Percentiles rank a stretch among this genome's conserved stretches.
Conservation (phyloP, 1,139 yeast species). For the Debaryomycetaceae sp. region DNA sequence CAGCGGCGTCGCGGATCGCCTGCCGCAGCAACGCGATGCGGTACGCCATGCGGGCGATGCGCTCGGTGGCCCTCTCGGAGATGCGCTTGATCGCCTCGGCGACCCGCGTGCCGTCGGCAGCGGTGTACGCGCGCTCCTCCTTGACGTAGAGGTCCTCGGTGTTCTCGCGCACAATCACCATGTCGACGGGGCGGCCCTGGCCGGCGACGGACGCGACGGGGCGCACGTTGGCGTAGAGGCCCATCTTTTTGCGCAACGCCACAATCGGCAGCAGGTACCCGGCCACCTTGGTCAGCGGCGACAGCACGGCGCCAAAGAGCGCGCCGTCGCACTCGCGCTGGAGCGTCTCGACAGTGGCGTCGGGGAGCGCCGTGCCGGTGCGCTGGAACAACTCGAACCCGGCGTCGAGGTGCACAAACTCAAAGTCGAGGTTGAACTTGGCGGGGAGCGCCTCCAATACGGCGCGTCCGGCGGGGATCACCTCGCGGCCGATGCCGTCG, state of each 20-base stretch:
- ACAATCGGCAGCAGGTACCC: conserved; percentile 98
- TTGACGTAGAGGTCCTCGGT: conserved; percentile 96
- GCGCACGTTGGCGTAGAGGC: conserved; percentile 93
- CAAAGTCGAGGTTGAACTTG: conserved; percentile 70
- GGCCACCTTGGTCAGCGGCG: conserved; percentile 89
- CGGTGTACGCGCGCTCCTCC: conserved; percentile 74
- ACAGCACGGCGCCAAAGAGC: conserved; percentile 92
- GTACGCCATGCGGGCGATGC: conserved; percentile 86
- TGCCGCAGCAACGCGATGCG: conserved; percentile 92
- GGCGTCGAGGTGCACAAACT: conserved; percentile 84
- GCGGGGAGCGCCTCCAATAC: conserved; percentile 78
- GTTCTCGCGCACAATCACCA: conserved; percentile 97
- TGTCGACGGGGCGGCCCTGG: conserved; percentile 81
- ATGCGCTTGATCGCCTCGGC: conserved; percentile 98
- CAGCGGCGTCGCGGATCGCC: conserved; percentile 63
- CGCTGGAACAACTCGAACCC: conserved; percentile 90
- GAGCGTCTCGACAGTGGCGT: conserved; percentile 78
- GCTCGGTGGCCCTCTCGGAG: conserved; percentile 77
- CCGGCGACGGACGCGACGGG: conserved; percentile 93
- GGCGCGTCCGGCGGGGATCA: conserved; percentile 89
- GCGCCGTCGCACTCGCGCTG: conserved; percentile 92
- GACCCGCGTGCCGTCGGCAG: conserved; percentile 71
- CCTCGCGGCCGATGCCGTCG: conserved; percentile 97
- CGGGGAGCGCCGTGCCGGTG: conserved; percentile 94
- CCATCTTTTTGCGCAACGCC: conserved; percentile 91